Evolutionary conservation across 1,284 basidiomycete species (phyloP).

Genomic region (Vanrija humicola): DNA sequence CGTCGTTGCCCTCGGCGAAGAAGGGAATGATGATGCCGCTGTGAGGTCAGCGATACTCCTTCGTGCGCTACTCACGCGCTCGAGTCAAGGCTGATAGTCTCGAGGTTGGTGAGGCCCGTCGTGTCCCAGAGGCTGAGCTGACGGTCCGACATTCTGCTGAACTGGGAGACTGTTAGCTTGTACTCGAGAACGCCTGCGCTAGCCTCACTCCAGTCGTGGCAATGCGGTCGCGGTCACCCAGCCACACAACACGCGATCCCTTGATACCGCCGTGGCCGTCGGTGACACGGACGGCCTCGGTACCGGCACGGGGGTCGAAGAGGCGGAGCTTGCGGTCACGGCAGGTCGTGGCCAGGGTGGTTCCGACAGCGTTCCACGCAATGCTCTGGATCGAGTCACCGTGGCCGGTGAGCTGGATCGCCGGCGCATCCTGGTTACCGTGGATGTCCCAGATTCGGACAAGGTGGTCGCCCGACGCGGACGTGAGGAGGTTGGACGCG

Average conservation of each 20-base stretch:
- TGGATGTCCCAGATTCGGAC: conserved; percentile 91
- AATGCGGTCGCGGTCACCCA: conserved; percentile 82
- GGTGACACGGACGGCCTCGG: conserved; percentile 69
- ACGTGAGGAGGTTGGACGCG: conserved; percentile 79
- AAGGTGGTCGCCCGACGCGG: conserved; percentile 80
- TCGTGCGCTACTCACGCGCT: conserved; percentile 54
- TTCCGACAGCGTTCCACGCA: conserved; percentile 78
- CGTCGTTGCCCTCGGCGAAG: conserved; percentile 86
- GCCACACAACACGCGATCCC: conserved; percentile 83
- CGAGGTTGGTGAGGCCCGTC: conserved; percentile 64
- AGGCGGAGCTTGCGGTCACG: conserved; percentile 88
- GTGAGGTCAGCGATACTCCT: not conserved
- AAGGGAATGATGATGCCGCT: conserved; percentile 94
- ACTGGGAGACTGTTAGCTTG: conserved; percentile 41
- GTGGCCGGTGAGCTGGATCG: conserved; percentile 67
- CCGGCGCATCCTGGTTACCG: conserved; percentile 58
- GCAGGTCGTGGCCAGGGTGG: conserved; percentile 67
- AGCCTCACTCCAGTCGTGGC: conserved; percentile 71
- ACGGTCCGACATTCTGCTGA: conserved; percentile 90
- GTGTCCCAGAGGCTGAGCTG: conserved; percentile 87
- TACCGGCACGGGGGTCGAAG: conserved; percentile 80
- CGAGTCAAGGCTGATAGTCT: conserved; percentile 76
- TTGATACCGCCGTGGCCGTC: conserved; percentile 95
- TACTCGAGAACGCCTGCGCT: no score
- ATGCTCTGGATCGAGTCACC: conserved; percentile 84